Percentiles rank a stretch among this genome's conserved stretches.
phyloP scores from a whole-genome alignment of 345 rosid species.

The Atalantia buxifolia region DNA sequence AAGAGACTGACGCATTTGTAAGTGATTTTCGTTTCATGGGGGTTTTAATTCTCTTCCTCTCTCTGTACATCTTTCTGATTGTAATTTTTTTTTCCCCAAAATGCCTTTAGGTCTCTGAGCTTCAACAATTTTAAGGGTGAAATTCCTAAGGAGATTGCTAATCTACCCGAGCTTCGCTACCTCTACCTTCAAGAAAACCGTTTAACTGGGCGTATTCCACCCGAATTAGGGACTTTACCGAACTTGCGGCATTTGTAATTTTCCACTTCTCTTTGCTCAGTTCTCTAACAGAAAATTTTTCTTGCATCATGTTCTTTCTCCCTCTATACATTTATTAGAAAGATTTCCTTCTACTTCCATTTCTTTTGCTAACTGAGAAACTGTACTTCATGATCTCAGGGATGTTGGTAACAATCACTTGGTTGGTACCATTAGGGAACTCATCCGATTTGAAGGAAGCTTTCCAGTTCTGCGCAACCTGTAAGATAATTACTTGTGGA shows the following conservation, averaged over 20 bases:
- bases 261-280: slow-evolving; percentile 9
- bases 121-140: slow-evolving; percentile 93
- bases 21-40: slow-evolving; percentile 23
- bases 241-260: slow-evolving; percentile 57
- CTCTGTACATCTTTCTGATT: not conserved
- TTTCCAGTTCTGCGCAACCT: slow-evolving; percentile 84
- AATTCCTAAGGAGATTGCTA: slow-evolving; percentile 85
- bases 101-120: slow-evolving; percentile 69
- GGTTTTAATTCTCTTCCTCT: not conserved
- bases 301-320: not conserved
- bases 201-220: slow-evolving; percentile 76
- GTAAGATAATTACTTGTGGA: slow-evolving; percentile 37
- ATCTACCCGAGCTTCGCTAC: slow-evolving; percentile 85
- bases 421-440: slow-evolving; percentile 91
- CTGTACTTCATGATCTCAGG: slow-evolving; percentile 33
- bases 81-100: not conserved
- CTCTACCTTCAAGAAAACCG: slow-evolving; percentile 93
- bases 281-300: not conserved
- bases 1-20: slow-evolving; percentile 89
- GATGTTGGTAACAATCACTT: slow-evolving; percentile 94
- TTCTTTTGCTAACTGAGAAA: not conserved
- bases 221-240: slow-evolving; percentile 72
- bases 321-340: not conserved
- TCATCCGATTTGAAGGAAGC: slow-evolving; percentile 85
- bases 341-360: not conserved